phyloP scores from a whole-genome alignment of 768 basidiomycete species.

The Daedalea quercina region DNA sequence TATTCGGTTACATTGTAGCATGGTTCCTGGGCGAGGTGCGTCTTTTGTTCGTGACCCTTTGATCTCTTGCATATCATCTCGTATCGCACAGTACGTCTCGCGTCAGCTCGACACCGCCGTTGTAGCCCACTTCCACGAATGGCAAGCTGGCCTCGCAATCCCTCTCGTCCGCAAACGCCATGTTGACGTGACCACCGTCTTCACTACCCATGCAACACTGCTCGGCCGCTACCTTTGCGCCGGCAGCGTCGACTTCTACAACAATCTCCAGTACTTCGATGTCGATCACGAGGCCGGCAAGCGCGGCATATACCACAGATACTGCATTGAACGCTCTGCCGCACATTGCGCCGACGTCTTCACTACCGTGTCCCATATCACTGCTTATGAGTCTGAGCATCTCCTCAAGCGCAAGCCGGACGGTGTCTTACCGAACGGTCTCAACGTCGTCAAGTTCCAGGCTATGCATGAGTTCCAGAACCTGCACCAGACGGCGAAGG shows the following conservation, averaged over 20 bases:
- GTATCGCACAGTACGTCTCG: conserved; percentile 56
- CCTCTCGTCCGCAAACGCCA: conserved; percentile 93
- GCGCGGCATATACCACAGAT: conserved; percentile 95
- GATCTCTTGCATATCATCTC: conserved; percentile 3
- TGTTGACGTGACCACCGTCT: conserved; percentile 97
- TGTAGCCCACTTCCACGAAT: conserved; percentile 98
- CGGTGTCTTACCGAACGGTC: conserved; percentile 93
- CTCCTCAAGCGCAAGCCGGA: conserved; percentile 96
- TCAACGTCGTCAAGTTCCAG: conserved; percentile 98
- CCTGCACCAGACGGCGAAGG: conserved; percentile 84
- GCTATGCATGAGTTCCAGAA: conserved; percentile 99
- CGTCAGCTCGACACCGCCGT: conserved; percentile 81
- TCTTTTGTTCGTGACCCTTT: not conserved
- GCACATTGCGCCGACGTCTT: conserved; percentile 97
- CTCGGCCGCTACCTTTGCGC: conserved; percentile 98
- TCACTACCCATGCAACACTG: conserved; percentile 97
- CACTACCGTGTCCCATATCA: conserved; percentile 97
- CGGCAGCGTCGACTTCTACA: conserved; percentile 98
- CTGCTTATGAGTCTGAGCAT: conserved; percentile 95
- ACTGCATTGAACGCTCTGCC: conserved; percentile 95
- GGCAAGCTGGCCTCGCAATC: conserved; percentile 97
- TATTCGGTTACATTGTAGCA: conserved; percentile 96
- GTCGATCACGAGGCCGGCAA: conserved; percentile 99
- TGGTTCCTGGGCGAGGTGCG: conserved; percentile 99
- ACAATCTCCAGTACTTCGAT: conserved; percentile 98